phyloP scores from a whole-genome alignment of 78 protist genomes.

The Reticulomyxa filosa region DNA sequence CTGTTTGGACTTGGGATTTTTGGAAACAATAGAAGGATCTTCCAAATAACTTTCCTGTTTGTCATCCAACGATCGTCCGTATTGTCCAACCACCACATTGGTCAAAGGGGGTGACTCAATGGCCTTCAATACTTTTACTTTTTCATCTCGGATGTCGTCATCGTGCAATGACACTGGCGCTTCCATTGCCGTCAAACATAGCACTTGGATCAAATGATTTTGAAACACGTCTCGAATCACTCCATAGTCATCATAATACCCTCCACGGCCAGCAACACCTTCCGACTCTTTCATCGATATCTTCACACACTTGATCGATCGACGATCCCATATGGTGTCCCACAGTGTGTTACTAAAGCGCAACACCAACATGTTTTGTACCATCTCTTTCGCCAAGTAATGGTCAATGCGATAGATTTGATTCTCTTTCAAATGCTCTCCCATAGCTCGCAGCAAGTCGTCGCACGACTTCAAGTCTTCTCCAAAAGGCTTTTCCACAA shows the following conservation, averaged over 20 bases:
- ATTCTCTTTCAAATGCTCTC: neutral
- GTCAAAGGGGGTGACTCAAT: neutral
- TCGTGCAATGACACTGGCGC: neutral
- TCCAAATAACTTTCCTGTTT: neutral
- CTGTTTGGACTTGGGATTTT: neutral
- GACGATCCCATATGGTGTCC: neutral
- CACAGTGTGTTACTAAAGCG: constrained; percentile 1
- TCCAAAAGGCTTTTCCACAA: constrained; percentile 27
- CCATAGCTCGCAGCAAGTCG: no score
- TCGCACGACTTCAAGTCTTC: neutral
- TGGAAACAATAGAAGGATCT: no score
- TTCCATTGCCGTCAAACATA: constrained; percentile 12
- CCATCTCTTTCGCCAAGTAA: constrained; percentile 5
- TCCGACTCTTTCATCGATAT: neutral
- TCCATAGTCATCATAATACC: constrained; percentile 18
- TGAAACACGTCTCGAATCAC: constrained; percentile 23
- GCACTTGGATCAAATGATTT: constrained; percentile 19
- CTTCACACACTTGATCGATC: neutral
- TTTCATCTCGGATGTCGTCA: constrained; percentile 14
- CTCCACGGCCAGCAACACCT: constrained; percentile 11
- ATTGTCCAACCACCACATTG: neutral
- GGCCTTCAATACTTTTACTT: neutral
- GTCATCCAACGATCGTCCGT: neutral
- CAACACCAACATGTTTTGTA: neutral
- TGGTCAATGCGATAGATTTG: constrained; percentile 9